Base-by-base conservation (phyloP, 176 grass and related monocot species). In the Pharus latifolius region DNA sequence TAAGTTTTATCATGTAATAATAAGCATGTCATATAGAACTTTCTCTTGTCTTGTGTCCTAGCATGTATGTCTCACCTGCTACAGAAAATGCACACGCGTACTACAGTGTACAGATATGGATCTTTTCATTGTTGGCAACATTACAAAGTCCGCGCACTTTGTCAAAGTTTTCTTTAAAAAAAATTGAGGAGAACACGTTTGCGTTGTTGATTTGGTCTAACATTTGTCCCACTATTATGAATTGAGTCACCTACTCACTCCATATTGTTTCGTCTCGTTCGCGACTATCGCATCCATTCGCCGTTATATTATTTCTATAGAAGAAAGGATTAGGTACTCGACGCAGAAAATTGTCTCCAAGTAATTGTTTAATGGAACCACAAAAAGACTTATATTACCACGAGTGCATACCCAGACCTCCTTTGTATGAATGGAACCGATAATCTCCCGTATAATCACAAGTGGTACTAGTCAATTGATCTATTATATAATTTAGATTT, bases 181-280 rank as follows among this genome's bases (percentile, higher is more conserved):
- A 50, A 74, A 38, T 7, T 24, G 24, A 12, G 16, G 31, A 67
- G 13, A 62, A 15, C 69, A 61, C 38, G 46, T 5, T 56, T 61
- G 47, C 38, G 49, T 10, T 40, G 70, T 70, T 85, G 70, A 56
- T 80, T 75, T 85, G 83, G 56, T 69, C 63, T 15, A 49, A 0
- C 67, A 70, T 29, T 6, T 57, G 30, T 49, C 66, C 58, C 28
- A 5, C 34, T 56, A 40, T 12, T 59, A 10, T 5, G 51, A 67
- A 43, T n/a, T 67, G 74, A 35, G 25, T 32, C 66, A 73, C 67
- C 67, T 45, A 52, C 75, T 66, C 43, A 59, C 56, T 54, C 70
- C 33, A 11, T 22, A 43, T 20, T 48, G 22, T 49, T 31, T 65
- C 25, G 27, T 73, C 52, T 3, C 12, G 29, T 61, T 61, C 48